A percentile compares a stretch with the other conserved stretches of the same genome.
These are phyloP conservation scores for Tubosaeta sp. DNA, from an alignment of 768 basidiomycete species.

Conservation along the genomic window DNA sequence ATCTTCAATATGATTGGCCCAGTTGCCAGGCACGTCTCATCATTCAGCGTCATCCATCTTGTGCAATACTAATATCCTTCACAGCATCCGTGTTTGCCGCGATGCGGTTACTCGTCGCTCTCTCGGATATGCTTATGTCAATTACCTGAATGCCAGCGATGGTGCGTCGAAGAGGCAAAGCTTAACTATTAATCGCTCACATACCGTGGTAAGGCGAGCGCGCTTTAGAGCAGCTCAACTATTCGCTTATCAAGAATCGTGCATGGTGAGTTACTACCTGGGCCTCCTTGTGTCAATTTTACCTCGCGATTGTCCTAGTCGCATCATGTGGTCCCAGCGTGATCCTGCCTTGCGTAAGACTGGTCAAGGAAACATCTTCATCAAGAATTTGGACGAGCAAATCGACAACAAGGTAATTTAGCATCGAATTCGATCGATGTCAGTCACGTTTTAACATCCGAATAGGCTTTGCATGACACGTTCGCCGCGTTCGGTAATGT, in stretches of 20 bases:
- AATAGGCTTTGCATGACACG: slow-evolving; percentile 95
- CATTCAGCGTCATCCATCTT: background rate
- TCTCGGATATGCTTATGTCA: slow-evolving; percentile 99
- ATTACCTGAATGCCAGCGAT: slow-evolving; percentile 93
- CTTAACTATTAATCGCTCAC: background rate
- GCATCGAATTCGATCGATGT: background rate
- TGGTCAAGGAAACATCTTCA: slow-evolving; percentile 99
- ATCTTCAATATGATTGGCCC: slow-evolving; percentile 99
- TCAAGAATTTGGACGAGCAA: slow-evolving; percentile 96
- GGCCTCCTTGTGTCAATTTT: background rate
- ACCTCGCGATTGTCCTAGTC: slow-evolving; percentile 42
- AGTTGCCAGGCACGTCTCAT: slow-evolving; percentile 76
- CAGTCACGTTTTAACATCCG: background rate
- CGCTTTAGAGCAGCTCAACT: slow-evolving; percentile 98
- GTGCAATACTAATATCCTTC: background rate
- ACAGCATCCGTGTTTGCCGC: slow-evolving; percentile 97
- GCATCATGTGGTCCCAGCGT: slow-evolving; percentile 99
- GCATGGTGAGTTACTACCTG: slow-evolving; percentile 63
- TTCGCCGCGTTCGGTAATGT: slow-evolving; percentile 99
- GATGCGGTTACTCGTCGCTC: slow-evolving; percentile 99
- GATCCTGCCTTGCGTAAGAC: slow-evolving; percentile 99
- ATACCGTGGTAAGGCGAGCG: slow-evolving; percentile 68
- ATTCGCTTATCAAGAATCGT: slow-evolving; percentile 97
- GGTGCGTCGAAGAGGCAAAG: slow-evolving; percentile 46
- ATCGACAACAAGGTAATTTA: slow-evolving; percentile 89